Evolutionary conservation across 495 filamentous ascomycete species (phyloP), one percentile per base, ranked within the genome.

Genomic region (Umbilicaria muhlenbergii): DNA sequence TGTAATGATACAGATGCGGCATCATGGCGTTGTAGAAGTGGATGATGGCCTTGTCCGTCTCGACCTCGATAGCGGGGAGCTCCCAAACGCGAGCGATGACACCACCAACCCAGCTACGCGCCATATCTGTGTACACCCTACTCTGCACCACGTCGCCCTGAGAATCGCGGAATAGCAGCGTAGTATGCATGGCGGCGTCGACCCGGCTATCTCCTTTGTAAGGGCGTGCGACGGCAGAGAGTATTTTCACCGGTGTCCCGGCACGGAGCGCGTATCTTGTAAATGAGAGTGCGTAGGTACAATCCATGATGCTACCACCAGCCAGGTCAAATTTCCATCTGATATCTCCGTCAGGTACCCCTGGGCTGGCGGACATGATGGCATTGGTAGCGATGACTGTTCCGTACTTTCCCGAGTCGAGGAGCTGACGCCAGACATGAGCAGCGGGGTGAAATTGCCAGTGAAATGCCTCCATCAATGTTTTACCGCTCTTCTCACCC

Each of bases 321-420:
- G 61, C 59, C 0, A 79, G 58, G 3, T 65, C 55, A 45, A 71
- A 79, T 16, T 64, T 46, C 58, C 65, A 78, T 3, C 73, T 59
- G 47, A 78, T 81, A 53, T 78, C 65, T 18, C 70, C 63, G 5
- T 55, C 36, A 0, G 56, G 45, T 21, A 21, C 19, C 5, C 19
- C 19, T 21, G 46, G 56, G 15, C 43, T 46, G 11, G 51, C 44
- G 2, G 53, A 52, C 52, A 60, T 54, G 5, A 42, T 28, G 10
- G 56, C 53, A 13, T 47, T 17, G 6, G 59, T 55, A 12, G 54
- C 46, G 7, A 56, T 38, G 21, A 60, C 51, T 1, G 45, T 24
- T 28, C 58, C 59, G 36, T 63, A 58, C 39, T 58, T 41, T 16
- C 51, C 47, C 17, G 54, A 52, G 17, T 62, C 55, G 34, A 63